Conservation (phyloP, 1,284 basidiomycete genomes). For the Rhodofomes roseus region DNA sequence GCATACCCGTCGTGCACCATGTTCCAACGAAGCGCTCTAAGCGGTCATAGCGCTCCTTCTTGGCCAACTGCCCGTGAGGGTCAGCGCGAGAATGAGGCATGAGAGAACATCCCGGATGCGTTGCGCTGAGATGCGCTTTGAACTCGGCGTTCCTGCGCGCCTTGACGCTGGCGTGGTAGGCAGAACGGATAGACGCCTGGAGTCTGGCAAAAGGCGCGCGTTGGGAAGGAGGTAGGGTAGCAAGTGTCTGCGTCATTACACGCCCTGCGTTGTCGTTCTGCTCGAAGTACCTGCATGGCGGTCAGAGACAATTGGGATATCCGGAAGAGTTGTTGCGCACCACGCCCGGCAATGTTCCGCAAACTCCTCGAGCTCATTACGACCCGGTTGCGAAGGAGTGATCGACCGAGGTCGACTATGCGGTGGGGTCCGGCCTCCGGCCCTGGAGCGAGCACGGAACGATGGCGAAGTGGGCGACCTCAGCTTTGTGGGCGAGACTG, state of each 20-base stretch:
- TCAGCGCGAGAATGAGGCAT: conserved; percentile 64
- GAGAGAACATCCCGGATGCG: conserved; percentile 67
- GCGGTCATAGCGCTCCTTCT: conserved; percentile 69
- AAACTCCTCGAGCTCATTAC: conserved; percentile 66
- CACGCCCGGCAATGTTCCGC: conserved; percentile 70
- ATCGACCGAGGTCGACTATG: conserved; percentile 52
- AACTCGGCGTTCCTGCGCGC: conserved; percentile 70
- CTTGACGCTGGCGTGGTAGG: conserved; percentile 70
- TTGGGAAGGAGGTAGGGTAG: conserved; percentile 72
- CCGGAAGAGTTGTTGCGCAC: conserved; percentile 35
- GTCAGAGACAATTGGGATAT: conserved; percentile 6
- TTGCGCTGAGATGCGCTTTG: conserved; percentile 69
- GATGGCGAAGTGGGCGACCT: conserved; percentile 57
- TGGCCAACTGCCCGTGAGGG: conserved; percentile 55
- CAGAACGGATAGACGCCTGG: conserved; percentile 72
- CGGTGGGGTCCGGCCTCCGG: conserved; percentile 52
- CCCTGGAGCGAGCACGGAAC: conserved; percentile 46
- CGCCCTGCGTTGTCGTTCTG: conserved; percentile 73
- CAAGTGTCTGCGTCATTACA: conserved; percentile 72
- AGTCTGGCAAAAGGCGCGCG: conserved; percentile 73
- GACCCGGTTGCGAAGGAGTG: conserved; percentile 51
- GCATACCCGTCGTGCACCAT: conserved; percentile 80
- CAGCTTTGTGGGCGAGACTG: conserved; percentile 49
- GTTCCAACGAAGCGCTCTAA: conserved; percentile 65
- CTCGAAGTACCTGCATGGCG: conserved; percentile 62